A percentile compares a stretch with the other conserved stretches of the same genome.
Evolutionary conservation across 257 asterid genomes (phyloP).

Genomic region (Scutellaria barbata): DNA sequence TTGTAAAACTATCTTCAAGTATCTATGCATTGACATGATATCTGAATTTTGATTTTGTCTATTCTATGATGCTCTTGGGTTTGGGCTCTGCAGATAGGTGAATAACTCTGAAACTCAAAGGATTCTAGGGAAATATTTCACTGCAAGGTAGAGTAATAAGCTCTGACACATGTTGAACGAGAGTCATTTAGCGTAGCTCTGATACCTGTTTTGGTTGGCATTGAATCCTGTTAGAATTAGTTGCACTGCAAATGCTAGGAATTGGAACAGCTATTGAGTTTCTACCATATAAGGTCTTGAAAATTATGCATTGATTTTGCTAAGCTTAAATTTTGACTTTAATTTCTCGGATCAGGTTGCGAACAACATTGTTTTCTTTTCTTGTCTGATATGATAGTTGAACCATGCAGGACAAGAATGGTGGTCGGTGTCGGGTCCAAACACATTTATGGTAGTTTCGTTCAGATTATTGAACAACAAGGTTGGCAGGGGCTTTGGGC

Average conservation of each 20-base stretch:
- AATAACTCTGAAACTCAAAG: background rate
- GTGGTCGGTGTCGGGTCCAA: constrained; percentile 93
- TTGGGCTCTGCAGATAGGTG: background rate
- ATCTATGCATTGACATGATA: background rate
- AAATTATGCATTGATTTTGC: constrained; percentile 13
- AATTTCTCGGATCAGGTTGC: background rate
- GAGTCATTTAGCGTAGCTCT: background rate
- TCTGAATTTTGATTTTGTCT: constrained; percentile 14
- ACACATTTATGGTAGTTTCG: constrained; percentile 71
- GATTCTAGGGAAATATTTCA: background rate
- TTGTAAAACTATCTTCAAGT: background rate
- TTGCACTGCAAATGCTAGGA: background rate
- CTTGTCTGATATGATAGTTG: constrained; percentile 31
- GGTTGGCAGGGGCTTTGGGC: constrained; percentile 99
- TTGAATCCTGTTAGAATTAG: constrained; percentile 4
- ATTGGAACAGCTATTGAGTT: background rate
- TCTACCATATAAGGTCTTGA: constrained; percentile 5
- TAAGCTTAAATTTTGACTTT: constrained; percentile 6
- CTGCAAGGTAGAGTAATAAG: background rate
- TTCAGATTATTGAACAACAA: constrained; percentile 76
- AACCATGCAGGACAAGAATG: constrained; percentile 91
- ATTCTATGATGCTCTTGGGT: constrained; percentile 12
- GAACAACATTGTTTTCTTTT: background rate
- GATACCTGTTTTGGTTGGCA: constrained; percentile 10
- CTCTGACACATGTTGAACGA: background rate